These are phyloP conservation scores for Podospora bellae-mahoneyi DNA, from an alignment of 495 filamentous ascomycete genomes.

Conservation along the genomic window DNA sequence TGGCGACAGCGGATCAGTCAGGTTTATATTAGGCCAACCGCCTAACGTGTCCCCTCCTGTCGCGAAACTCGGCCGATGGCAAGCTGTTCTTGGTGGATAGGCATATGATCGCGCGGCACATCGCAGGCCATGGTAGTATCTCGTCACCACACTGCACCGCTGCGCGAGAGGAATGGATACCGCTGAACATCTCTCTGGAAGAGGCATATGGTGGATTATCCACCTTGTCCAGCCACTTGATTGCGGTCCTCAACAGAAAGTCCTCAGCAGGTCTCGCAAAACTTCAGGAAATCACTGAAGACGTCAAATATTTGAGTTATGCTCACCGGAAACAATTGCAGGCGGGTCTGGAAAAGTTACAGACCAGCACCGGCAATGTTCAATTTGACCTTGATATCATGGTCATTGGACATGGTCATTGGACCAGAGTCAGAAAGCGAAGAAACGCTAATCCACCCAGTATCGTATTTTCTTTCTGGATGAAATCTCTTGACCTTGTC, in stretches of 20 bases:
- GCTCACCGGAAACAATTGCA: neutral
- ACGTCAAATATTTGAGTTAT: neutral
- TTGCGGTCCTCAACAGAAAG: constrained; percentile 2
- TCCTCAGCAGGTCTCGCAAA: neutral
- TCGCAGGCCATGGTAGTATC: no score
- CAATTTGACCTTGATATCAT: neutral
- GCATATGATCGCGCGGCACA: no score
- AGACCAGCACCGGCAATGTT: neutral
- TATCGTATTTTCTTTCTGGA: constrained; percentile 50
- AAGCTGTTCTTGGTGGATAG: no score
- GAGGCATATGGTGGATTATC: neutral
- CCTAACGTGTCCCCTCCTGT: no score
- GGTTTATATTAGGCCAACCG: no score
- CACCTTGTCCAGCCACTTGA: neutral
- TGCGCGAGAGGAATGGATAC: neutral
- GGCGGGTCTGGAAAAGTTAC: neutral
- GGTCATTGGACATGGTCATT: neutral
- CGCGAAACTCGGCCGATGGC: no score
- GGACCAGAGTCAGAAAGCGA: neutral
- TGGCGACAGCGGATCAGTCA: no score
- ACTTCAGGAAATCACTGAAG: neutral
- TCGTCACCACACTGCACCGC: no score
- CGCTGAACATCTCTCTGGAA: neutral
- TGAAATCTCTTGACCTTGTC: constrained; percentile 39
- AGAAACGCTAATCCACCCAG: constrained; percentile 19